Evolutionary conservation across 2,329 filamentous ascomycete genomes (phyloP), one percentile per base, ranked within the genome.

Genomic region (Colletotrichum kahawae): DNA sequence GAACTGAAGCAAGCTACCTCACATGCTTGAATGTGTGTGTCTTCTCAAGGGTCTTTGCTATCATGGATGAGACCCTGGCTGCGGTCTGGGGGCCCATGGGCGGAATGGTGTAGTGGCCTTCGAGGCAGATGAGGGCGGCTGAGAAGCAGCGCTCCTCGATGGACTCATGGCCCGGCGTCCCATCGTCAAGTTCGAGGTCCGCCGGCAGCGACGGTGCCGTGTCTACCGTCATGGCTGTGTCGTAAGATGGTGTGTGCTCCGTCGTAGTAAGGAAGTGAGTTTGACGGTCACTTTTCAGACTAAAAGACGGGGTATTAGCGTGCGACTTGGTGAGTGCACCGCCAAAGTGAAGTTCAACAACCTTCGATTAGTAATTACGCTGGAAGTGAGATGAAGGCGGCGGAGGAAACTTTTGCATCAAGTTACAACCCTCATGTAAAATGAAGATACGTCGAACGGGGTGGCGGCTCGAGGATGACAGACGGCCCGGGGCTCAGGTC

Each of bases 141-240:
- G 88, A 87, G 82, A 93, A 93, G 81, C 87, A 89, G 74, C 91
- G 87, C 84, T 93, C 92, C 82, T 93, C 92, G 79, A 93, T 91
- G 48, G 89, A 89, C 81, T 91, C 85, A 21, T 71, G 69, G n/a
- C 70, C 57, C 31, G 70, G 81, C 43, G 77, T 79, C 78, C 82
- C 83, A 82, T 76, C 67, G 4, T 76, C 66, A 24, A 70, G 74
- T 8, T 74, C 74, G 9, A 74, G 74, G 18, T 77, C 74, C 21
- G 67, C 74, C 60, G 71, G 59, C 16, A 74, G 63, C 48, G 71
- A 71, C 64, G 75, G 48, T 64, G 70, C 71, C 56, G 67, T 69
- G 68, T 75, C 66, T 34, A 63, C 67, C 34, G 74, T 64, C 77
- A 78, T 79, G 62, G 18, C 75, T 56, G 31, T 54, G 43, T 24